Conservation (phyloP, 2,329 filamentous ascomycete species). For the Cylindrodendrum hubeiense region DNA sequence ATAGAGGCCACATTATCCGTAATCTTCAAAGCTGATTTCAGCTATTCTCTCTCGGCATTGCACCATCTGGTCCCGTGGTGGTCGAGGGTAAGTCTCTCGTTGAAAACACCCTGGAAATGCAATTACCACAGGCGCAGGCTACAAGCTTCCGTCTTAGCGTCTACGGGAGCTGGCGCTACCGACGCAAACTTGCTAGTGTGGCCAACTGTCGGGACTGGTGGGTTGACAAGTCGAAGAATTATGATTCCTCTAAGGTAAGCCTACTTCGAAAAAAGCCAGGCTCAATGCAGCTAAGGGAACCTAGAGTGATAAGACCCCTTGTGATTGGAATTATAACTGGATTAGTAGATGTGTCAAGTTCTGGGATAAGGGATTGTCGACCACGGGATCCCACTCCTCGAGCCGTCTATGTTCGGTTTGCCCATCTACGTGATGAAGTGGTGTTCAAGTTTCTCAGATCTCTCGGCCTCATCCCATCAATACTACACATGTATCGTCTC, state of each 20-base stretch:
- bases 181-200: background rate
- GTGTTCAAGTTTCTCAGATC: no score
- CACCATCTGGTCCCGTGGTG: background rate
- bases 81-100: background rate
- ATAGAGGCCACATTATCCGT: background rate
- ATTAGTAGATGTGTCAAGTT: slow-evolving; percentile 15
- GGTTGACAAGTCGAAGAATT: slow-evolving; percentile 28
- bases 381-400: background rate
- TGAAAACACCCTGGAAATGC: background rate
- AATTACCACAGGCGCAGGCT: background rate
- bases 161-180: background rate
- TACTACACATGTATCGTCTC: no score
- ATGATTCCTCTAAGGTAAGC: slow-evolving; percentile 13
- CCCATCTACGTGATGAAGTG: no score
- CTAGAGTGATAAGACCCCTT: background rate
- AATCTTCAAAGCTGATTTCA: background rate
- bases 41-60: background rate
- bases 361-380: background rate
- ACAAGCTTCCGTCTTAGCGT: background rate
- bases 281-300: slow-evolving; percentile 26
- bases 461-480: no score
- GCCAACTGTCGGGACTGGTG: slow-evolving; percentile 22
- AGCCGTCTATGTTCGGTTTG: no score
- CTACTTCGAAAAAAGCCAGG: slow-evolving; percentile 19
- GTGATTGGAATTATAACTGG: background rate